These are phyloP conservation scores for Pestalotiopsis sp. DNA, from an alignment of 2,329 filamentous ascomycete species.

Conservation along the genomic window DNA sequence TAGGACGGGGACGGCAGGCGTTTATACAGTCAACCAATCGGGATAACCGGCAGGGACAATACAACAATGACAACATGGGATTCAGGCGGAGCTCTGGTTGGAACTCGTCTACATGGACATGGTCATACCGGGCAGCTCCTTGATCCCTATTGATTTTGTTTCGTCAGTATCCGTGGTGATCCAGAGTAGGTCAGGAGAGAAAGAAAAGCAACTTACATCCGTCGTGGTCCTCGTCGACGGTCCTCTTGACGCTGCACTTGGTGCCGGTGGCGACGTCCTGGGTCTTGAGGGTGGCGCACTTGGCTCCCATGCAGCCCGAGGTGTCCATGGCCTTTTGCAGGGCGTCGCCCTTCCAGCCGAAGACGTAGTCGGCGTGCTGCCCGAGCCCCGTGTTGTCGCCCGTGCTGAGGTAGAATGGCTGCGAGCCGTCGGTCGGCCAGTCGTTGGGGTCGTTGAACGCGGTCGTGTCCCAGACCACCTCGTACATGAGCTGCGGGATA, in stretches of 20 bases:
- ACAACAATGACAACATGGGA: no score
- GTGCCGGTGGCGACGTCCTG: slow-evolving; percentile 30
- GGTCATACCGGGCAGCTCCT: not conserved
- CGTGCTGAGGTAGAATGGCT: slow-evolving; percentile 32
- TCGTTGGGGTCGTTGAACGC: slow-evolving; percentile 27
- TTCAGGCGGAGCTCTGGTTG: not conserved
- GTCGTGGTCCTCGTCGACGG: slow-evolving; percentile 4
- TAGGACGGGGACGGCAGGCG: not conserved
- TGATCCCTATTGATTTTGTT: not conserved
- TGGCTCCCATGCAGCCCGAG: slow-evolving; percentile 32
- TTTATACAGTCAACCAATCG: slow-evolving; percentile 4
- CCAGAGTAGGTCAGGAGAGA: not conserved
- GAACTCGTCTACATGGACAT: not conserved
- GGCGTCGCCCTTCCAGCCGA: slow-evolving; percentile 37
- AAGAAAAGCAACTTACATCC: not conserved
- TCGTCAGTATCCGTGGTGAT: not conserved
- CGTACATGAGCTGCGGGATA: slow-evolving; percentile 61
- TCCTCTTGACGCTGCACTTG: slow-evolving; percentile 25
- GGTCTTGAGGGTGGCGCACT: slow-evolving; percentile 29
- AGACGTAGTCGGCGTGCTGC: slow-evolving; percentile 40
- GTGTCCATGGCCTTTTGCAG: slow-evolving; percentile 36
- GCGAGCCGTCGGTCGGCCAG: slow-evolving; percentile 32
- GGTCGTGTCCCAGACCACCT: slow-evolving; percentile 53
- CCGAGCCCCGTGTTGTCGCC: slow-evolving; percentile 36
- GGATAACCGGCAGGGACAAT: not conserved